Percentiles rank a stretch among this genome's conserved stretches.
Conservation (phyloP, 2,329 filamentous ascomycete genomes). For the Nigrospora osmanthi region DNA sequence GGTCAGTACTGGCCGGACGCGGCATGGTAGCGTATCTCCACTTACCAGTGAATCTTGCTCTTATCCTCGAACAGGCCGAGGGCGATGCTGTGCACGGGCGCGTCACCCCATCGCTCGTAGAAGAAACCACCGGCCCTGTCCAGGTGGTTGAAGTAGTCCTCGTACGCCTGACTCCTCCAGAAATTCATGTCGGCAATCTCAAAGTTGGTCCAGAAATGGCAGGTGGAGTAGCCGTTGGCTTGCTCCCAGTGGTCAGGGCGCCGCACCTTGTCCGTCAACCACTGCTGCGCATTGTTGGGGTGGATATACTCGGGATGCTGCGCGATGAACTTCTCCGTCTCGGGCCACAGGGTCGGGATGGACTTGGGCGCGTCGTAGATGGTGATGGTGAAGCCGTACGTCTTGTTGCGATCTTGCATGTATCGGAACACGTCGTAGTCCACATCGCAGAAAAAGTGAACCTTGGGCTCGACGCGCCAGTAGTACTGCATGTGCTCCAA, state of each 20-base stretch:
- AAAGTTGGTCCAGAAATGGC: conserved; percentile 99
- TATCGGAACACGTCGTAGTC: conserved; percentile 98
- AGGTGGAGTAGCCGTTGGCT: conserved; percentile 92
- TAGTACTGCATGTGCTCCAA: conserved; percentile 80
- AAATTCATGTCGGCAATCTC: conserved; percentile 92
- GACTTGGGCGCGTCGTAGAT: conserved; percentile 87
- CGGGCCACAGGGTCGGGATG: conserved; percentile 88
- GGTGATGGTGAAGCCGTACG: conserved; percentile 97
- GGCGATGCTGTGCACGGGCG: conserved; percentile 91
- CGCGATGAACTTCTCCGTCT: conserved; percentile 83
- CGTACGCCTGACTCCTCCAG: conserved; percentile 83
- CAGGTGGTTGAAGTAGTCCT: conserved; percentile 93
- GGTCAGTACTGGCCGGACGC: neutral
- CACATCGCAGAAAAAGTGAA: conserved; percentile 97
- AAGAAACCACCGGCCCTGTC: conserved; percentile 95
- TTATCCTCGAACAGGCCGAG: conserved; percentile 87
- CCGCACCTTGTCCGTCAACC: conserved; percentile 71
- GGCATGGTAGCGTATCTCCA: conserved; percentile 6
- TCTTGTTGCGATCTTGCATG: conserved; percentile 98
- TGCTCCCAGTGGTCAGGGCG: conserved; percentile 73
- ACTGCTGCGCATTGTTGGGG: conserved; percentile 76
- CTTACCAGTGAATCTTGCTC: conserved; percentile 86
- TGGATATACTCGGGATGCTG: conserved; percentile 76
- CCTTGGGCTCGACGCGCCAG: conserved; percentile 97
- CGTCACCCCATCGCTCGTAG: conserved; percentile 97